Evolutionary conservation across 768 basidiomycete genomes (phyloP), one percentile per base, ranked within the genome.

Genomic region (Tulasnella sp.): DNA sequence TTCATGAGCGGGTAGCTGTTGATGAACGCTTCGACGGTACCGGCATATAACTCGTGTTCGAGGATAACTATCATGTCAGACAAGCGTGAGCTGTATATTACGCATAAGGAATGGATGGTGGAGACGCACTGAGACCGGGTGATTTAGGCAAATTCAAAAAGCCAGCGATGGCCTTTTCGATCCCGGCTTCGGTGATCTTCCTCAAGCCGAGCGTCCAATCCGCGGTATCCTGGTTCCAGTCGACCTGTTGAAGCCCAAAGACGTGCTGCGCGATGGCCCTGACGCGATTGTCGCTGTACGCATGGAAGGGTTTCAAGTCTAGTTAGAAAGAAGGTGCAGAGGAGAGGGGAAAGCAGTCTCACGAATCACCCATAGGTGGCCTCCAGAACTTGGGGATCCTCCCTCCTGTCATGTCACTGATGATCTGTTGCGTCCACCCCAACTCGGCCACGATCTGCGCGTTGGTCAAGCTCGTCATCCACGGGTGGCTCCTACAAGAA

Each of bases 241-340:
- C 72, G 58, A 94, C 79, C n/a, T 88, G 86, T 21, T 77, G 77
- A 64, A 97, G 70, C 24, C 88, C 90, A 68, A 96, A 93, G 30
- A 93, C 84, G 68, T 89, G 83, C 68, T 79, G 76, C 24, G 93
- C 94, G 67, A 98, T 88, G 3, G 91, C 83, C 38, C 80, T 76
- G 32, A 95, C 88, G 50, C 94, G 80, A 70, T 78, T 80, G 68
- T 98, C 94, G 47, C 79, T 78, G 69, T 10, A 3, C 2, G 17
- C 17, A 56, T 21, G 34, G 4, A 11, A 30, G 30, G 34, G 23
- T 42, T 56, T 50, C 5, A 51, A 26, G 24, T 34, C 70, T 4
- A 73, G 68, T 62, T 51, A 67, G 49, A 65, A 64, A 7, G 8
- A 29, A 34, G 15, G 23, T 19, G 45, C 19, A 55, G n/a, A 38